Conservation (phyloP, 495 filamentous ascomycete species). For the Podospora bellae-mahoneyi region DNA sequence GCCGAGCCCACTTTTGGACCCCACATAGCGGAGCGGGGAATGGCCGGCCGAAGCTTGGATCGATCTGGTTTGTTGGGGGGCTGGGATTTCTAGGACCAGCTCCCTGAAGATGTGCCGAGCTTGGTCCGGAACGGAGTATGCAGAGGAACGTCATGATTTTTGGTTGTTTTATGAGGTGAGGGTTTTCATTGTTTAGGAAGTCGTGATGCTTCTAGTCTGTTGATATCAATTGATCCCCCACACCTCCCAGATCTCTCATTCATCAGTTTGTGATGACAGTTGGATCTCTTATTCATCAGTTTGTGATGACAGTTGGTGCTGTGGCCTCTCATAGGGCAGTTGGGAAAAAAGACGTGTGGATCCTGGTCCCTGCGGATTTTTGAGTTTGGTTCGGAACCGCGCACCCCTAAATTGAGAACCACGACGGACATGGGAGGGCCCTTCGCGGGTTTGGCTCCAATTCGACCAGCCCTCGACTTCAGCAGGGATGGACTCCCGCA, state of each 20-base stretch:
- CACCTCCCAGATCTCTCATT: neutral
- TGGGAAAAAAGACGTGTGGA: neutral
- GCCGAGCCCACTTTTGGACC: neutral
- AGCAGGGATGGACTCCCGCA: conserved; percentile 7
- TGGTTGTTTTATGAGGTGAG: neutral
- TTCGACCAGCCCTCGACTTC: conserved; percentile 11
- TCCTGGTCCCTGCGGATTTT: conserved; percentile 4
- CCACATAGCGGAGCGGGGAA: neutral
- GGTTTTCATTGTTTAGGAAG: neutral
- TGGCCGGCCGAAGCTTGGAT: neutral
- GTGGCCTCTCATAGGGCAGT: neutral
- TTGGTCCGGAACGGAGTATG: neutral
- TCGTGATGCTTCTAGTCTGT: neutral
- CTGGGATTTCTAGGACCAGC: neutral
- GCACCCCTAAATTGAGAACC: conserved; percentile 14
- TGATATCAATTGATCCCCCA: neutral
- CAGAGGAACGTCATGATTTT: neutral
- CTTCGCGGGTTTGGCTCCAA: conserved; percentile 10
- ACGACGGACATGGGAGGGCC: conserved; percentile 1
- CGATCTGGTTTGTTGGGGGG: neutral
- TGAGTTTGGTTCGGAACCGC: conserved; percentile 18
- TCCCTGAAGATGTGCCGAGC: neutral
- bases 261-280: neutral
- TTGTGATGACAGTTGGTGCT: neutral
- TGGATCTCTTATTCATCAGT: neutral